Base-by-base conservation (phyloP, 2,329 filamentous ascomycete genomes). In the Trichothecium roseum region DNA sequence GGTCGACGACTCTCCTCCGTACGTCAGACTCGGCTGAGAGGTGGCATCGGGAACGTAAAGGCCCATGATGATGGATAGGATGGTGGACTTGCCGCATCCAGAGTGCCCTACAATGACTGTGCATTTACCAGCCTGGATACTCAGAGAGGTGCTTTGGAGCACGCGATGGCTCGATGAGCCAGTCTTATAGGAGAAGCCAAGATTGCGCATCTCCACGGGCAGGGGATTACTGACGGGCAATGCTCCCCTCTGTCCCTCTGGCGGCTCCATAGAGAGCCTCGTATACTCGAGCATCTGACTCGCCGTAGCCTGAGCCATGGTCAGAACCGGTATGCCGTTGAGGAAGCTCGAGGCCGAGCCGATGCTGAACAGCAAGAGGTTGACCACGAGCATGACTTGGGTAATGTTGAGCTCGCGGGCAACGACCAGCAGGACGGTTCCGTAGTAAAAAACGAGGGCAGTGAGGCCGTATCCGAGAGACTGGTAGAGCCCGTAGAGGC, bases 31-130 rank as follows among this genome's bases (percentile, higher is more conserved):
- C 20, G 20, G 10, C 20, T 24, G 6, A 24, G 45, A 40, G 8
- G 27, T 9, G 7, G 32, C 37, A 3, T 27, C 32, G n/a, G 69
- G 66, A 2, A 55, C 44, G 45, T 91, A 86, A 0, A 95, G 65
- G 1, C 81, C 75, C 4, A 93, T 60, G 0, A 96, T 64, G 0
- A 96, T 61, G 0, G 81, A 74, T 1, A 81, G 70, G 26, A 95
- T 68, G 0, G 89, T 95, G 12, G 82, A 88, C 59, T 98, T 96
- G 1, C 91, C 89, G n/a, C 81, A 84, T 0, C 91, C 89, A 0
- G 87, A 94, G 1, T 73, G 62, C 1, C 89, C 88, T 3, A 93
- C 86, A 15, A 96, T 75, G 3, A 84, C 86, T 0, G 79, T 79
- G 44, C 75, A 83, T 4, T 72, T 75, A 16, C 79, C 77, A 0